phyloP scores from a whole-genome alignment of 2,329 filamentous ascomycete species.

The Phialophora expanda region DNA sequence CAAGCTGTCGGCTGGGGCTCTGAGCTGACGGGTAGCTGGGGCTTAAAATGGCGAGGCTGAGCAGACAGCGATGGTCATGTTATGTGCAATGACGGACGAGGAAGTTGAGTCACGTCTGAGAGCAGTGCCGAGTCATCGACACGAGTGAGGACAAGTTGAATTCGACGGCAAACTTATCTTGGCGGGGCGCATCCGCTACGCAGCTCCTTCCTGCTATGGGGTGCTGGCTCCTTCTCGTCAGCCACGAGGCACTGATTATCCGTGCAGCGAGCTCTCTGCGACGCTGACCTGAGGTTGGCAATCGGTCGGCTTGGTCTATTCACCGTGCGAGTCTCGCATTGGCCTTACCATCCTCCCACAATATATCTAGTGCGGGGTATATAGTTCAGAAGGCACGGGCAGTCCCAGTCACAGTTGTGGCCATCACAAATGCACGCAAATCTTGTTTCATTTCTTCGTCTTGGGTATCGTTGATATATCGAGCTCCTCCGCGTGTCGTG shows the following conservation, averaged over 20 bases:
- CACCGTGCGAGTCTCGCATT: background rate
- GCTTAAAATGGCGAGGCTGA: slow-evolving; percentile 7
- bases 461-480: slow-evolving; percentile 4
- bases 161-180: background rate
- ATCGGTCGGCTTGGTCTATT: background rate
- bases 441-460: slow-evolving; percentile 1
- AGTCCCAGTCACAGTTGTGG: background rate
- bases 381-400: background rate
- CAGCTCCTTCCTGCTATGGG: background rate
- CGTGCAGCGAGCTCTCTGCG: background rate
- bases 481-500: background rate
- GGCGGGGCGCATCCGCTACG: background rate
- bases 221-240: background rate
- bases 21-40: background rate
- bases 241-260: background rate
- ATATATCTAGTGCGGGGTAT: background rate
- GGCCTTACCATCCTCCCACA: background rate
- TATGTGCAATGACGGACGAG: background rate
- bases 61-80: slow-evolving; percentile 12
- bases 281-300: background rate
- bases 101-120: slow-evolving; percentile 1
- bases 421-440: background rate
- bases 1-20: background rate
- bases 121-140: background rate
- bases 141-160: background rate